These are phyloP conservation scores for Mycena sp. DNA, from an alignment of 1,284 basidiomycete species.

Conservation along the genomic window DNA sequence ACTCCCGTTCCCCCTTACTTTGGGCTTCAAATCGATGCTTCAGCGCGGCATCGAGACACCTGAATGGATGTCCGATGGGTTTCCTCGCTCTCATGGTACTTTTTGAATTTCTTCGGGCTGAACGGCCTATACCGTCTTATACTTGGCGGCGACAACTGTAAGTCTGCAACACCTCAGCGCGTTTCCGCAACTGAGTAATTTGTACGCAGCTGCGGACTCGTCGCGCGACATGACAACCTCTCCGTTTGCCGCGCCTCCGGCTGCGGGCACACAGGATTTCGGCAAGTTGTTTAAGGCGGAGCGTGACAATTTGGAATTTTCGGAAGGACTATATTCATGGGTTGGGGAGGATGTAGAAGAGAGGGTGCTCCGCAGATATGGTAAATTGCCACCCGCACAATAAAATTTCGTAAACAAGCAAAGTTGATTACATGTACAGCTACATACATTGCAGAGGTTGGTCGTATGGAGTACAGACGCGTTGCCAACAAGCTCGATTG, in stretches of 20 bases:
- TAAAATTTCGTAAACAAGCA: constrained; percentile 8
- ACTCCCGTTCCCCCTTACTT: constrained; percentile 95
- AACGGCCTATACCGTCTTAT: constrained; percentile 96
- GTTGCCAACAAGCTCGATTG: constrained; percentile 7
- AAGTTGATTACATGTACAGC: constrained; percentile 31
- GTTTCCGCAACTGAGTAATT: background rate
- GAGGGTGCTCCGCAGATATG: constrained; percentile 80
- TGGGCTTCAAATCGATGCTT: constrained; percentile 99
- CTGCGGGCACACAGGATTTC: constrained; percentile 78
- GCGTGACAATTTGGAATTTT: constrained; percentile 92
- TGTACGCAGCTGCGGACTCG: constrained; percentile 72
- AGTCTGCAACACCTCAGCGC: constrained; percentile 37
- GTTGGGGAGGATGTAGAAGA: constrained; percentile 83
- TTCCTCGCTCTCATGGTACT: constrained; percentile 99
- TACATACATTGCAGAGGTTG: constrained; percentile 30
- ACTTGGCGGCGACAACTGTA: constrained; percentile 92
- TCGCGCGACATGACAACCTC: constrained; percentile 78
- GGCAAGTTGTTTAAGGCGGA: constrained; percentile 93
- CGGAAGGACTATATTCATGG: constrained; percentile 87
- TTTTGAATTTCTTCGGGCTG: constrained; percentile 97
- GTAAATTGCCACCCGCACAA: constrained; percentile 38
- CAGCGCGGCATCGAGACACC: constrained; percentile 96
- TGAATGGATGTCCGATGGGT: constrained; percentile 99
- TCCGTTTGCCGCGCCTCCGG: constrained; percentile 74
- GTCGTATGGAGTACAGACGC: constrained; percentile 18